phyloP scores from a whole-genome alignment of 192 early-diverging fungal species.

The Radiomyces spectabilis region DNA sequence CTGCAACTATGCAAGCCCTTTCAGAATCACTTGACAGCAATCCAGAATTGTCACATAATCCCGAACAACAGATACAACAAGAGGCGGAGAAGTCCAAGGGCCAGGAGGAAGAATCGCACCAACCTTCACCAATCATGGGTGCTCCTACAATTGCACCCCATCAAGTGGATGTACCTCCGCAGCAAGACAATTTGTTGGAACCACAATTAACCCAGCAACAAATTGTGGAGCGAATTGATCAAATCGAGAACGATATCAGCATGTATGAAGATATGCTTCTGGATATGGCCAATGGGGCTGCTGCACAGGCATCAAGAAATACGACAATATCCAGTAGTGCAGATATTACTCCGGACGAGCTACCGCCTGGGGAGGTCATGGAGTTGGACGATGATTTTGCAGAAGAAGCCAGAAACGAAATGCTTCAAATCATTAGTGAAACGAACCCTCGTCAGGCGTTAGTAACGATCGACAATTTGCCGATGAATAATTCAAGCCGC shows the following conservation, averaged over 20 bases:
- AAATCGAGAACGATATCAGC: slow-evolving; percentile 28
- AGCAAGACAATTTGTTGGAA: too few species aligned
- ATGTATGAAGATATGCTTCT: slow-evolving; percentile 25
- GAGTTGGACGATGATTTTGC: slow-evolving; percentile 2
- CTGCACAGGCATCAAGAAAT: slow-evolving; percentile 1
- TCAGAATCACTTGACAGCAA: too few species aligned
- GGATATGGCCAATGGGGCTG: background rate
- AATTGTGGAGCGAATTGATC: slow-evolving; percentile 28
- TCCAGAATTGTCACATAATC: too few species aligned
- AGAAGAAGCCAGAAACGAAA: slow-evolving; percentile 9
- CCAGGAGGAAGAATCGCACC: too few species aligned
- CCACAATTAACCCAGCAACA: slow-evolving; percentile 18
- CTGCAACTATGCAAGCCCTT: too few species aligned
- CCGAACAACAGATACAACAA: too few species aligned
- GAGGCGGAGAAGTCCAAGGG: too few species aligned
- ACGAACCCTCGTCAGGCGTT: slow-evolving; percentile 12
- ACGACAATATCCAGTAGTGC: too few species aligned
- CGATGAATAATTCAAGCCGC: slow-evolving; percentile 10
- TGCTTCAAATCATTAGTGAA: slow-evolving; percentile 18
- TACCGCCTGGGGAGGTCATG: background rate
- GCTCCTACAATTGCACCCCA: too few species aligned
- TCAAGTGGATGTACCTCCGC: too few species aligned
- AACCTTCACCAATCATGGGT: too few species aligned
- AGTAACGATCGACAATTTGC: slow-evolving; percentile 12
- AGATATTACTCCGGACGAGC: too few species aligned